Percentiles rank a stretch among this genome's conserved stretches.
phyloP scores from a whole-genome alignment of 352 stramenopile species.

The Thalassiosira hispida region DNA sequence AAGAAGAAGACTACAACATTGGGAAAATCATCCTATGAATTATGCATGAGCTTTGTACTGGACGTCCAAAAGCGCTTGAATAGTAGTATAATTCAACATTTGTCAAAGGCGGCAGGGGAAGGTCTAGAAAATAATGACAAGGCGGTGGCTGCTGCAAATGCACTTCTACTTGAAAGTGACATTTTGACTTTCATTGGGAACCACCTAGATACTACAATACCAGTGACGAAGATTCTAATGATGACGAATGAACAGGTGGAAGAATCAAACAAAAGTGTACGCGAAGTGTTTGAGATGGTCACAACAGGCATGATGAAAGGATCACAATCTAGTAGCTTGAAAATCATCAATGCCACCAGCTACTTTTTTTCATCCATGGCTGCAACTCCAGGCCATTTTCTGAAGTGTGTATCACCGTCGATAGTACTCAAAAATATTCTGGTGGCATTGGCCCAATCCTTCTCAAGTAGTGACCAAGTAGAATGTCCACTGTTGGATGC shows the following conservation, averaged over 20 bases:
- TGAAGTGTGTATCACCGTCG: slow-evolving; percentile 11
- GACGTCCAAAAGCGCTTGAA: slow-evolving; percentile 11
- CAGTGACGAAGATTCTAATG: slow-evolving; percentile 1
- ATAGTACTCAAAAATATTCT: slow-evolving; percentile 12
- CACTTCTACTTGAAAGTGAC: slow-evolving; percentile 47
- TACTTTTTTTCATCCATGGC: slow-evolving; percentile 52
- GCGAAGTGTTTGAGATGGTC: slow-evolving; percentile 28
- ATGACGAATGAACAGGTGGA: slow-evolving; percentile 1
- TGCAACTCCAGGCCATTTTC: slow-evolving; percentile 16
- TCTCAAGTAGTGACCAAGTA: background rate
- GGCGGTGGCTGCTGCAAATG: background rate
- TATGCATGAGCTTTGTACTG: slow-evolving; percentile 27
- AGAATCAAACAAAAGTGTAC: background rate
- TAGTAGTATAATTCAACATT: slow-evolving; percentile 16
- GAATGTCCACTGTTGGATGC: slow-evolving; percentile 41
- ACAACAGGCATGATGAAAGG: background rate
- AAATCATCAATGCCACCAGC: slow-evolving; percentile 24
- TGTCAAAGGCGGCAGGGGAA: slow-evolving; percentile 2
- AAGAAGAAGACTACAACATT: slow-evolving; percentile 22
- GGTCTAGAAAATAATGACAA: slow-evolving; percentile 8
- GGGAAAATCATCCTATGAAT: slow-evolving; percentile 9
- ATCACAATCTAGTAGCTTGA: slow-evolving; percentile 5
- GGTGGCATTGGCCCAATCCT: slow-evolving; percentile 23
- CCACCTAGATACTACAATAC: background rate
- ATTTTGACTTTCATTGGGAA: slow-evolving; percentile 38